phyloP scores from a whole-genome alignment of 306 rosid genomes.

The Vicia faba region DNA sequence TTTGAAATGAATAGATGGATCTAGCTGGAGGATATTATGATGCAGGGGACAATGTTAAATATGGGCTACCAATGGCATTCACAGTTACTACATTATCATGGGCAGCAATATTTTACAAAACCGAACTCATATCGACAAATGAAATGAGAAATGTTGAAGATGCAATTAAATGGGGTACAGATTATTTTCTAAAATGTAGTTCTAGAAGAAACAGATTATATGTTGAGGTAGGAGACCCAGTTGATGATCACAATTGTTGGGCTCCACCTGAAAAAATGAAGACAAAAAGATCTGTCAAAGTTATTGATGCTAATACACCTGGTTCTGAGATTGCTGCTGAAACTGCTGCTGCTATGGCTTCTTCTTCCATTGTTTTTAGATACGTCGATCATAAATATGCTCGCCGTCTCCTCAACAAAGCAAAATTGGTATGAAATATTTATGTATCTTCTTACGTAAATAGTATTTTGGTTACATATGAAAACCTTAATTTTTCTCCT shows the following conservation, averaged over 20 bases:
- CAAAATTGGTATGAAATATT: conserved; percentile 58
- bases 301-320: conserved; percentile 49
- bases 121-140: conserved; percentile 52
- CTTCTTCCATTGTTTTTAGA: conserved; percentile 74
- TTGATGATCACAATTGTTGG: conserved; percentile 82
- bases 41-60: conserved; percentile 94
- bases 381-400: conserved; percentile 47
- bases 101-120: conserved; percentile 59
- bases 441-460: not conserved
- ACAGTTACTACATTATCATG: conserved; percentile 82
- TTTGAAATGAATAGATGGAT: conserved; percentile 53
- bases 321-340: conserved; percentile 94
- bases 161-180: conserved; percentile 90
- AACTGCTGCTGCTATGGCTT: conserved; percentile 89
- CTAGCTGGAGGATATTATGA: conserved; percentile 92
- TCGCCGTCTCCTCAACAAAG: conserved; percentile 80
- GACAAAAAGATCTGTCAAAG: conserved; percentile 63
- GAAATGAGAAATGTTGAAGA: conserved; percentile 54
- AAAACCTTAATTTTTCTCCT: too few relatives aligned
- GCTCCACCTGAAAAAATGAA: conserved; percentile 74
- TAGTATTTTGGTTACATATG: not conserved
- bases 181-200: conserved; percentile 69
- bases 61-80: conserved; percentile 95
- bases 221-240: conserved; percentile 88
- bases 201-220: conserved; percentile 48